These are phyloP conservation scores for Dryas alaskensis DNA, from an alignment of 306 rosid species.

Conservation along the genomic window DNA sequence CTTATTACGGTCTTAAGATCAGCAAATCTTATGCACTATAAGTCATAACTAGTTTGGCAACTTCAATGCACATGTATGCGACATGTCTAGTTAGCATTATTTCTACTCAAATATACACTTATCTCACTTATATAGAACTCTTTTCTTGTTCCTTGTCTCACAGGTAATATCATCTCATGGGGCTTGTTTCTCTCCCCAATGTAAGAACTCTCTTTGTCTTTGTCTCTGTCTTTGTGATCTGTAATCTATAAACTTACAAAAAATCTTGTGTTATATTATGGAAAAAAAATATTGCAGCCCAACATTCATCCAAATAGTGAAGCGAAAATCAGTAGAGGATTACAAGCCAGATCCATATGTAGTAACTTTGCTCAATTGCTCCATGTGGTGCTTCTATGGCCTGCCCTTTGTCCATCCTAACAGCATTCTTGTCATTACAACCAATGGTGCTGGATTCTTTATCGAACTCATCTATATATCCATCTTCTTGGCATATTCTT, in stretches of 20 bases:
- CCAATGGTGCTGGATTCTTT: conserved; percentile 43
- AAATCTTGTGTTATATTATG: neutral
- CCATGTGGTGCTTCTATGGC: conserved; percentile 61
- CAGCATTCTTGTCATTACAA: conserved; percentile 45
- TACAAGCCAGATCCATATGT: conserved; percentile 66
- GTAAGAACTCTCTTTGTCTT: conserved; percentile 28
- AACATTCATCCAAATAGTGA: conserved; percentile 39
- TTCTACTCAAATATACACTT: too few relatives aligned
- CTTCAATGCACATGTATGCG: too few relatives aligned
- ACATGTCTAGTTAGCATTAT: too few relatives aligned
- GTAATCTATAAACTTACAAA: too few relatives aligned
- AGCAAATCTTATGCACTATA: too few relatives aligned
- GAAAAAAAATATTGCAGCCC: conserved; percentile 34
- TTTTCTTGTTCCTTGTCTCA: neutral
- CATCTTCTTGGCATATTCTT: conserved; percentile 41
- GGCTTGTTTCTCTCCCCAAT: conserved; percentile 57
- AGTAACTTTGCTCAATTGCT: conserved; percentile 55
- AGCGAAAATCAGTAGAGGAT: conserved; percentile 53
- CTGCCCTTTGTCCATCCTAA: conserved; percentile 53
- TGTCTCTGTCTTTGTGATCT: neutral
- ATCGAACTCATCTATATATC: conserved; percentile 45
- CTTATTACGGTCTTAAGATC: too few relatives aligned
- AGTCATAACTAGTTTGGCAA: too few relatives aligned
- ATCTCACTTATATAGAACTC: too few relatives aligned
- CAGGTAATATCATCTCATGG: conserved; percentile 67